Conservation (phyloP, 768 basidiomycete species). For the Podaxis carcinomalis region DNA sequence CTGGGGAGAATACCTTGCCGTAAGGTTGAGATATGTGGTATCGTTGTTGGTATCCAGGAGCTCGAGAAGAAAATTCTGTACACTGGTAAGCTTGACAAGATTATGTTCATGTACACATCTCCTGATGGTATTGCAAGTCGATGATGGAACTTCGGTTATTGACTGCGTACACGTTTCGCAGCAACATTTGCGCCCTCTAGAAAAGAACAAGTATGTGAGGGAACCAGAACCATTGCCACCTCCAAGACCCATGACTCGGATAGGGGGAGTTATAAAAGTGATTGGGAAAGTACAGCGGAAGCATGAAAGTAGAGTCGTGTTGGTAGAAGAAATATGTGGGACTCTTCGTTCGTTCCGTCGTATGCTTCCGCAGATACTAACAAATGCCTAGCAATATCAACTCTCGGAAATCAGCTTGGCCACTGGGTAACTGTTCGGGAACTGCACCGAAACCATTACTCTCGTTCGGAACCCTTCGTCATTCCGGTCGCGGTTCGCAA, state of each 20-base stretch:
- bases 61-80: slow-evolving; percentile 62
- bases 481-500: slow-evolving; percentile 29
- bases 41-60: slow-evolving; percentile 58
- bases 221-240: slow-evolving; percentile 11
- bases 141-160: slow-evolving; percentile 72
- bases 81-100: slow-evolving; percentile 35
- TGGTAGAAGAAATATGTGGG: slow-evolving; percentile 50
- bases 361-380: not conserved
- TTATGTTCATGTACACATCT: not conserved
- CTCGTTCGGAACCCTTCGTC: slow-evolving; percentile 42
- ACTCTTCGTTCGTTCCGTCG: not conserved
- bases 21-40: slow-evolving; percentile 53
- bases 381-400: slow-evolving; percentile 34
- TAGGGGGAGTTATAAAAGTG: slow-evolving; percentile 45
- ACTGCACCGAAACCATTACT: slow-evolving; percentile 53
- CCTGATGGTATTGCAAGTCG: slow-evolving; percentile 41
- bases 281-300: slow-evolving; percentile 40
- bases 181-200: slow-evolving; percentile 17
- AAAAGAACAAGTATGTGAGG: slow-evolving; percentile 13
- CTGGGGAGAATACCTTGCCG: slow-evolving; percentile 70
- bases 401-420: slow-evolving; percentile 43
- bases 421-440: slow-evolving; percentile 51
- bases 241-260: slow-evolving; percentile 34
- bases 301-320: slow-evolving; percentile 40
- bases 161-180: slow-evolving; percentile 52